Base-by-base conservation (phyloP, 1,284 basidiomycete species). In the Caloboletus firmus region DNA sequence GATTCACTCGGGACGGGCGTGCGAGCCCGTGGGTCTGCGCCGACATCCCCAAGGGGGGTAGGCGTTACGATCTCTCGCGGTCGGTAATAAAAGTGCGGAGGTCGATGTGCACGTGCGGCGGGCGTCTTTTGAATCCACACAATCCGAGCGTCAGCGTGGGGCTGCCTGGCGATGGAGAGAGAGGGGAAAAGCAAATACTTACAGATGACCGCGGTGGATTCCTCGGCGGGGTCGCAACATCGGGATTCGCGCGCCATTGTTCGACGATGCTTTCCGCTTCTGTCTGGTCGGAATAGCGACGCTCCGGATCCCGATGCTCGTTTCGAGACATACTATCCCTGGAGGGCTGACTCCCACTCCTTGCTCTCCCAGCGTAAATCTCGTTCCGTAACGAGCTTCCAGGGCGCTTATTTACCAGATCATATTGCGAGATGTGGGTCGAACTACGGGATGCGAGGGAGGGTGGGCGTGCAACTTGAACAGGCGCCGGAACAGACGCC, bases 401-500 rank as follows among this genome's bases (percentile, higher is more conserved):
- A 5, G 66, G 58, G 13, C 64, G 59, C 26, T 67, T 62, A 24
- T 57, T 68, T n/a, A 72, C 62, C 1, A 69, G 31, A 44, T 71
- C 70, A 31, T 69, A 70, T 42, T 69, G 67, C 6, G 67, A 72
- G 18, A 69, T 51, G 28, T 67, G 65, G 2, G 66, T 68, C 4
- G 67, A 69, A 7, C 66, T 58, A 5, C 55, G 64, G 2, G 69
- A 71, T 32, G 55, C 37, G 1, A 59, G 28, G 13, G 67, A 71
- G 11, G 67, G 49, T 4, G 65, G 50, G 41, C 49, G 62, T 18
- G 45, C 32, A 9, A 39, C 55, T 17, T 53, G 61, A 24, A 60
- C 18, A 2, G 59, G 58, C 5, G 55, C 26, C 5, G 56, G 56
- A 43, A 37, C 43, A 22, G 59, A 34, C 15, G 51, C 12, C 22